phyloP scores from a whole-genome alignment of 305 asterid species.

The Solanum hybrid region DNA sequence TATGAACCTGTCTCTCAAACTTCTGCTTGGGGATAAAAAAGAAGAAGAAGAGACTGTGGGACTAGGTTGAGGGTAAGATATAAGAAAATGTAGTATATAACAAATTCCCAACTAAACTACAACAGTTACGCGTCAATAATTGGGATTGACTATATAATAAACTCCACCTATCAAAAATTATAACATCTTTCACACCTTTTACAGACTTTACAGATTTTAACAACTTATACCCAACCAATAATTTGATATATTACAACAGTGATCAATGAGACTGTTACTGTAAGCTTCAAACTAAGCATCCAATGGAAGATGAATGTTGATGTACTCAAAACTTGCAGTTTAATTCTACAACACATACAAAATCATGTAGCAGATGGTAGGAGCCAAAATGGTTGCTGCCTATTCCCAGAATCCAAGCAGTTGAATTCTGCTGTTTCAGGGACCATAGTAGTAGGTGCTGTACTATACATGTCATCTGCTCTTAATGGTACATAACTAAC shows the following conservation, averaged over 20 bases:
- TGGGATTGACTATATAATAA: not conserved
- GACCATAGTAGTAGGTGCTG: constrained; percentile 34
- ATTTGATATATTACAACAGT: constrained; percentile 18
- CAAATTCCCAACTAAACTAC: not conserved
- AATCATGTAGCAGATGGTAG: constrained; percentile 39
- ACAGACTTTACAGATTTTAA: constrained; percentile 24
- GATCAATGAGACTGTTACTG: not conserved
- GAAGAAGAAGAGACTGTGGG: not conserved
- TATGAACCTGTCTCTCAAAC: not conserved
- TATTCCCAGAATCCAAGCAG: constrained; percentile 41
- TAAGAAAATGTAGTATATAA: not conserved
- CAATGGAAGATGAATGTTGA: not conserved
- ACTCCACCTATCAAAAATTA: not conserved
- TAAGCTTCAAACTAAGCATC: not conserved
- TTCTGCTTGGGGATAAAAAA: not conserved
- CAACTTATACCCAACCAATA: constrained; percentile 10
- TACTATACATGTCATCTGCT: constrained; percentile 31
- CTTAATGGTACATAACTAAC: constrained; percentile 37
- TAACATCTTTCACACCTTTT: constrained; percentile 17
- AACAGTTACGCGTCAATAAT: not conserved
- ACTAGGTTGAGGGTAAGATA: not conserved
- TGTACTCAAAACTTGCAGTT: not conserved
- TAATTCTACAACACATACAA: constrained; percentile 13
- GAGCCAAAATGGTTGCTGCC: constrained; percentile 37
- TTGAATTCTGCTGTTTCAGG: constrained; percentile 40